phyloP scores from a whole-genome alignment of 2,329 filamentous ascomycete species.

The Hyphodiscus sp. region DNA sequence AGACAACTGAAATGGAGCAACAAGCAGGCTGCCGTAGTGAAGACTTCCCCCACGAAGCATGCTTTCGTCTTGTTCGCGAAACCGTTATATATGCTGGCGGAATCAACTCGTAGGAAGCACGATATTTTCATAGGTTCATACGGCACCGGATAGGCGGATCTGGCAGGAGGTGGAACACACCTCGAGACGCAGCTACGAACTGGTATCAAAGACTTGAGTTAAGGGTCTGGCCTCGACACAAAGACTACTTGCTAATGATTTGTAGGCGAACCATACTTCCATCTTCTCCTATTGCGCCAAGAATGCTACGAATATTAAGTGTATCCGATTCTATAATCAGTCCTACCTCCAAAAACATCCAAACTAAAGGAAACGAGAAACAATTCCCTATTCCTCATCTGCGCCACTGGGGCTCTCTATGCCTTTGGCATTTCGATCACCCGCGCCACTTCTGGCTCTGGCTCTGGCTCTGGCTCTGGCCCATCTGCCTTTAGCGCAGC shows the following conservation, averaged over 20 bases:
- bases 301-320: constrained; percentile 14
- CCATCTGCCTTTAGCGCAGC: no score
- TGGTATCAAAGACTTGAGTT: constrained; percentile 17
- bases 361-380: constrained; percentile 2
- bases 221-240: constrained; percentile 16
- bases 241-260: constrained; percentile 14
- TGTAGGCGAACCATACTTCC: constrained; percentile 12
- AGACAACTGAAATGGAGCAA: no score
- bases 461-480: no score
- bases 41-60: not conserved
- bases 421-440: not conserved
- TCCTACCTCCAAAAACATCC: constrained; percentile 15
- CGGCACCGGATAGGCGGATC: not conserved
- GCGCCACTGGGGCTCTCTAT: not conserved
- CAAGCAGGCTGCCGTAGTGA: not conserved
- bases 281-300: constrained; percentile 13
- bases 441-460: not conserved
- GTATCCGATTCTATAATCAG: constrained; percentile 6
- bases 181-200: constrained; percentile 14
- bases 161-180: not conserved
- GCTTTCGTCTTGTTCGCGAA: not conserved
- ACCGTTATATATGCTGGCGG: not conserved
- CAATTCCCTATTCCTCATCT: constrained; percentile 6
- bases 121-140: constrained; percentile 4
- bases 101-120: constrained; percentile 1